Base-by-base conservation (phyloP, 75 land plant species). In the Cupressus sempervirens region DNA sequence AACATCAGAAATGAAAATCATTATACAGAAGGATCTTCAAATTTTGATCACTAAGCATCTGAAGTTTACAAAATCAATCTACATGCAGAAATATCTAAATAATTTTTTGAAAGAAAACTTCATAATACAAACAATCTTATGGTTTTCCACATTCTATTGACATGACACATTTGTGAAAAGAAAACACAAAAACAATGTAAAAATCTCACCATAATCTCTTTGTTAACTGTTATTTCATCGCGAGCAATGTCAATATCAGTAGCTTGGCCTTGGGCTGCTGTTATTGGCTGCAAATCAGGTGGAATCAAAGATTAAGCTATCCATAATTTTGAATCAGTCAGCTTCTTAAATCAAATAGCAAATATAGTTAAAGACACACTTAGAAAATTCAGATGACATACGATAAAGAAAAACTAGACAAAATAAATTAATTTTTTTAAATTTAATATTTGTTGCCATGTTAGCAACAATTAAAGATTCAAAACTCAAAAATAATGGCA, bases 251-350 rank as follows among this genome's bases (percentile, higher is more conserved):
- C 98, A 26, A 96, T 89, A 86, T 95, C 99, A 10, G 98, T 89
- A 58, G 99, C 96, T 87, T 94, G 99, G 77, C 99, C 99, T 82
- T 92, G 92, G 84, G 92, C 90, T 83, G 94, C 93, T 11, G 91
- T 94, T 82, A 96, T 94, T 68, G 99, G 99, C 98, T 97, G 92
- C 84, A 81, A 56, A 79, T 2, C 35, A 81, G 40, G 50, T 40
- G 86, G 40, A 77, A 65, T 46, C 32, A 30, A 14, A 77, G 20
- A n/a, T 79, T 11, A 79, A 8, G 80, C 46, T 26, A 3, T 70
- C 74, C 10, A 29, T 32, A 70, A 43, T 48, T 45, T 85, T 43
- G 38, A 85, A 67, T 32, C 13, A 34, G 5, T 23, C 67, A 62
- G 1, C 7, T 62, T 62, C 7, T 62, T 62, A 7, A 23, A 23